A percentile compares a stretch with the other conserved stretches of the same genome.
phyloP scores from a whole-genome alignment of 257 asterid species.

The Orobanche coerulescens region DNA sequence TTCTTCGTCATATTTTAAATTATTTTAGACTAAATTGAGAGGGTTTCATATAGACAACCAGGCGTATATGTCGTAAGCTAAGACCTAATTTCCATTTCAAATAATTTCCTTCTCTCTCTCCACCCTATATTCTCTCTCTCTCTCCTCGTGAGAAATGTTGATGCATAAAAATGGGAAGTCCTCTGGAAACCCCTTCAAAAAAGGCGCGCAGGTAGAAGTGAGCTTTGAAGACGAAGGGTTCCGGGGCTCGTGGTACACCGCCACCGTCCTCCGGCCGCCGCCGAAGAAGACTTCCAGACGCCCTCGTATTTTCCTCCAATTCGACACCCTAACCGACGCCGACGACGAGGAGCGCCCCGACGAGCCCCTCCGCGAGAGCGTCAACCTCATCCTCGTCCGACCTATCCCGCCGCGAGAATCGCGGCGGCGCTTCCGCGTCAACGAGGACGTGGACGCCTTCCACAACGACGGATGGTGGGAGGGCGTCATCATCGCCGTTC shows the following conservation, averaged over 20 bases:
- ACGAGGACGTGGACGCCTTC: slow-evolving; percentile 55
- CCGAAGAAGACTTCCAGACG: slow-evolving; percentile 15
- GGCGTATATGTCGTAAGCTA: slow-evolving; percentile 18
- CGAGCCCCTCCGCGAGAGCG: slow-evolving; percentile 35
- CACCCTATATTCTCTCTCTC: background rate
- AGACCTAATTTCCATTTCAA: background rate
- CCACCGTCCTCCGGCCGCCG: slow-evolving; percentile 34
- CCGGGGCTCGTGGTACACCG: slow-evolving; percentile 57
- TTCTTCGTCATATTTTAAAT: no score
- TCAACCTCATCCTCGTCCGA: slow-evolving; percentile 36
- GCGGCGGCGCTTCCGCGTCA: slow-evolving; percentile 30
- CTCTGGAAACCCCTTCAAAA: slow-evolving; percentile 24
- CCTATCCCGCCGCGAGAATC: slow-evolving; percentile 47
- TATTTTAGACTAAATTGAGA: no score
- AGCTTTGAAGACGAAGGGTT: slow-evolving; percentile 42
- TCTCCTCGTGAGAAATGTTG: slow-evolving; percentile 3
- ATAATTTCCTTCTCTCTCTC: background rate
- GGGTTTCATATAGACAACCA: background rate
- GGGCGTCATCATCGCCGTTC: slow-evolving; percentile 34
- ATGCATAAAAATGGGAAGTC: background rate
- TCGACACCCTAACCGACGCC: slow-evolving; percentile 32
- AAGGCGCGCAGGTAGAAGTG: slow-evolving; percentile 43
- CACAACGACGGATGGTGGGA: slow-evolving; percentile 72
- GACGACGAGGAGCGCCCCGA: background rate
- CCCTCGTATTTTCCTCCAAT: slow-evolving; percentile 26